These are phyloP conservation scores for Inga leiocalycina DNA, from an alignment of 306 rosid species.

Conservation along the genomic window DNA sequence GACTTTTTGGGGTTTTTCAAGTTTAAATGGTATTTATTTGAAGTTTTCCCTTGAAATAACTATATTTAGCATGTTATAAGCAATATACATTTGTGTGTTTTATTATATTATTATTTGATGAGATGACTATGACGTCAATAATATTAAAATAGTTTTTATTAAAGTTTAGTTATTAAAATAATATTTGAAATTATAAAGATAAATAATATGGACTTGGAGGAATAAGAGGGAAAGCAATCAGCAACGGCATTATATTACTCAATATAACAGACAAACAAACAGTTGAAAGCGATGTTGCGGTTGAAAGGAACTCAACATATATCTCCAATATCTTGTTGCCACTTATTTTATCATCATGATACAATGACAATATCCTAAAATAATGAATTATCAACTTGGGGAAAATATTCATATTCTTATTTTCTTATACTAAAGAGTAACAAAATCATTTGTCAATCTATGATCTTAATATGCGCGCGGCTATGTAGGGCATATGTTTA, in stretches of 20 bases:
- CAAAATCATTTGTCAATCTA: not conserved
- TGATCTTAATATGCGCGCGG: not conserved
- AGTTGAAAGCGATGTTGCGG: not conserved
- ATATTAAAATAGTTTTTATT: no score
- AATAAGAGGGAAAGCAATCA: not conserved
- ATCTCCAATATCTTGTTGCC: not conserved
- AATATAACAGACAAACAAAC: not conserved
- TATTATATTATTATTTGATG: not conserved
- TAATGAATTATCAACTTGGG: not conserved
- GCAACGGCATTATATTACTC: not conserved
- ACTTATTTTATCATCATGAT: not conserved
- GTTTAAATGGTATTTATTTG: no score
- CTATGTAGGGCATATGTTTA: not conserved
- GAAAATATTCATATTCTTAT: not conserved
- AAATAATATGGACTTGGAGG: not conserved
- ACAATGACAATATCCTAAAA: not conserved
- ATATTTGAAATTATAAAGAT: not conserved
- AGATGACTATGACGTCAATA: not conserved
- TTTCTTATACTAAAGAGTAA: not conserved
- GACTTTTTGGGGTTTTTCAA: no score
- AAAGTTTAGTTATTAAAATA: not conserved
- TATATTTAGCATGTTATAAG: not conserved
- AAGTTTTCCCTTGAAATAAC: not conserved
- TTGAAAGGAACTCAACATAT: not conserved
- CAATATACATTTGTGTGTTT: not conserved